Evolutionary conservation across 306 rosid genomes (phyloP), one percentile per base, ranked within the genome.

Genomic region (Citrullus colocynthis): DNA sequence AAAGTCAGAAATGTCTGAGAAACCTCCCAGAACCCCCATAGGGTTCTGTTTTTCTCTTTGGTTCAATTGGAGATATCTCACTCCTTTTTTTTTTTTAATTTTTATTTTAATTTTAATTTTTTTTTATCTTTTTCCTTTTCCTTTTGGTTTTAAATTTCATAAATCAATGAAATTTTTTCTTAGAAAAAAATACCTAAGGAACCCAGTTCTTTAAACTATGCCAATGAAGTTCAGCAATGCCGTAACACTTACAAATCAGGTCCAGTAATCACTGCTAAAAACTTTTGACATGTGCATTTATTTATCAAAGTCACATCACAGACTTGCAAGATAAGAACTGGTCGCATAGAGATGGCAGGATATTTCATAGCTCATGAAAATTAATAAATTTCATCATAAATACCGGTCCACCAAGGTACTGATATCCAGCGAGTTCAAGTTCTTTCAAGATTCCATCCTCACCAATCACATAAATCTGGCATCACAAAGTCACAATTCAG

Each of bases 391-490:
- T 37, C 42, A 78, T 44, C 61, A 56, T 60, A 85, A 89, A 71
- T 90, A 95, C 99, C 10, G 98, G 99, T 48, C 99, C 99, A 81
- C 99, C 99, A 82, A 95, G 87, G 82, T 92, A 91, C 75, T 88
- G 91, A 88, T 80, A 88, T 86, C 99, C 99, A 77, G 99, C 99
- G 61, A 92, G 97, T 83, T 95, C 97, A 76, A 95, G 98, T 88
- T 92, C 99, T 86, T 95, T 95, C 91, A 92, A 85, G 86, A 95
- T 92, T 52, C 99, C 99, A 18, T 95, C 99, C 86, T 95, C 99
- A 56, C 99, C 99, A 78, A 95, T 92, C 85, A 95, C 98, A 72
- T 95, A 95, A 72, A 95, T 91, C 99, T 95, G 79, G 80, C 81
- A 84, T 81, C 69, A 60, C 71, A 76, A 51, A 58, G 64, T 39